Evolutionary conservation across 768 basidiomycete species (phyloP).

Genomic region (Trametes maxima): DNA sequence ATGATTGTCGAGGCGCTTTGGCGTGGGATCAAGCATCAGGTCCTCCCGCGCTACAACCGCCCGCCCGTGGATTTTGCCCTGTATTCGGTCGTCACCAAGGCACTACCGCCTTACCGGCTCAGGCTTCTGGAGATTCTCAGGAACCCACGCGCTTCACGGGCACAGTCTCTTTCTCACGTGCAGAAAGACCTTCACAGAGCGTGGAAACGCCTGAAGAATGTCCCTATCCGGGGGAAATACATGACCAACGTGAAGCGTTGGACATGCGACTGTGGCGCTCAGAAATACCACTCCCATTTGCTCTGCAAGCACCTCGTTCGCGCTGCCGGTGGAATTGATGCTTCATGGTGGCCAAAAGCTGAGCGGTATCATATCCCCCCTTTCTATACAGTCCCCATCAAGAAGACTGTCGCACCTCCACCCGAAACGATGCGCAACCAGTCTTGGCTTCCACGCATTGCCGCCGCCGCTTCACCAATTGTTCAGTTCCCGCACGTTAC

Average conservation of each 20-base stretch:
- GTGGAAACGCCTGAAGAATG: constrained; percentile 7
- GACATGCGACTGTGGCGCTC: constrained; percentile 21
- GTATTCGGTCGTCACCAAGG: constrained; percentile 13
- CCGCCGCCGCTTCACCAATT: not conserved
- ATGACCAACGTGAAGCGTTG: constrained; percentile 1
- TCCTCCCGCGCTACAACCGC: constrained; percentile 11
- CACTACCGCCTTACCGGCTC: constrained; percentile 7
- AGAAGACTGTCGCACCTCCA: not conserved
- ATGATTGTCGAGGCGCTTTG: constrained; percentile 23
- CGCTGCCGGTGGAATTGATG: not conserved
- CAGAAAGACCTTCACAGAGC: constrained; percentile 5
- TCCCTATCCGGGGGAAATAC: constrained; percentile 15
- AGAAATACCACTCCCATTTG: constrained; percentile 18
- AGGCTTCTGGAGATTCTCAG: not conserved
- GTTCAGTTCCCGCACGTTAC: not conserved
- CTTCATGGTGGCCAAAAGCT: not conserved
- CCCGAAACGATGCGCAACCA: constrained; percentile 5
- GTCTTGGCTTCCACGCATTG: not conserved
- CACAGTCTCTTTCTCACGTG: not conserved
- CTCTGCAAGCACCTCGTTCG: constrained; percentile 23
- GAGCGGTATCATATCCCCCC: constrained; percentile 12
- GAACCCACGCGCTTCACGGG: not conserved
- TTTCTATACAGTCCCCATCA: constrained; percentile 19
- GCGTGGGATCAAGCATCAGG: constrained; percentile 14
- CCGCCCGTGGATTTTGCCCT: constrained; percentile 14